These are phyloP conservation scores for Quercus lobata DNA, from an alignment of 331 rosid species.

Conservation along the genomic window DNA sequence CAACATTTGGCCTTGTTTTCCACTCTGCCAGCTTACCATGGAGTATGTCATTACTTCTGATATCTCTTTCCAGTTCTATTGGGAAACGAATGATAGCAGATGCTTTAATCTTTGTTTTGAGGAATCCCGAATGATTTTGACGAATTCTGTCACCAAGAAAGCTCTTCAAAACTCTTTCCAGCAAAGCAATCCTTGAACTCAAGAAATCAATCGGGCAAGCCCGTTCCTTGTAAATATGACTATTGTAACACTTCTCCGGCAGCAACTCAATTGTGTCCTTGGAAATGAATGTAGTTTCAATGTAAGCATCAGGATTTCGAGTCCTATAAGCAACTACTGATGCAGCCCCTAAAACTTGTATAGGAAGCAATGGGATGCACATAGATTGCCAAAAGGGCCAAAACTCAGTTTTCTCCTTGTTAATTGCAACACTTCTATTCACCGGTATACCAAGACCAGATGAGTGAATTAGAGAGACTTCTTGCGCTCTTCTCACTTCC, in stretches of 20 bases:
- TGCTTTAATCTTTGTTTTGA: constrained; percentile 68
- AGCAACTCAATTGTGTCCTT: constrained; percentile 63
- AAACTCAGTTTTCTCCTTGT: constrained; percentile 27
- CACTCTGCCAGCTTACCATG: constrained; percentile 45
- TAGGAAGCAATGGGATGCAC: constrained; percentile 56
- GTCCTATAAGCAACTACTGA: constrained; percentile 61
- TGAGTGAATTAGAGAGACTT: constrained; percentile 59
- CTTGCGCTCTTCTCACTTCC: constrained; percentile 69
- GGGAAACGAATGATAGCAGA: constrained; percentile 51
- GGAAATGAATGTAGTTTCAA: constrained; percentile 42
- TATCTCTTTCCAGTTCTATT: constrained; percentile 60
- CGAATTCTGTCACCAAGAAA: constrained; percentile 44
- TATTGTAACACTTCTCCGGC: constrained; percentile 70
- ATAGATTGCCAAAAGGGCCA: constrained; percentile 54
- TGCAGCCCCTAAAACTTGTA: constrained; percentile 60
- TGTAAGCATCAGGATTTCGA: constrained; percentile 36
- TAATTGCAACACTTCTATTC: constrained; percentile 34
- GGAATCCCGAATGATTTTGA: constrained; percentile 36
- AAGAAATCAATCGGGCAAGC: constrained; percentile 58
- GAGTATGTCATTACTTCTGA: constrained; percentile 28
- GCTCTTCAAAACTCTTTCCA: constrained; percentile 57
- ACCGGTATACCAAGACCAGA: constrained; percentile 35
- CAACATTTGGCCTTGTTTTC: constrained; percentile 70
- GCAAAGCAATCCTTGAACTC: constrained; percentile 28
- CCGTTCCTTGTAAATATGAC: constrained; percentile 25